Percentiles rank a stretch among this genome's conserved stretches.
Evolutionary conservation across 2,329 filamentous ascomycete species (phyloP).

Genomic region (Aspergillus ochraceoroseus): DNA sequence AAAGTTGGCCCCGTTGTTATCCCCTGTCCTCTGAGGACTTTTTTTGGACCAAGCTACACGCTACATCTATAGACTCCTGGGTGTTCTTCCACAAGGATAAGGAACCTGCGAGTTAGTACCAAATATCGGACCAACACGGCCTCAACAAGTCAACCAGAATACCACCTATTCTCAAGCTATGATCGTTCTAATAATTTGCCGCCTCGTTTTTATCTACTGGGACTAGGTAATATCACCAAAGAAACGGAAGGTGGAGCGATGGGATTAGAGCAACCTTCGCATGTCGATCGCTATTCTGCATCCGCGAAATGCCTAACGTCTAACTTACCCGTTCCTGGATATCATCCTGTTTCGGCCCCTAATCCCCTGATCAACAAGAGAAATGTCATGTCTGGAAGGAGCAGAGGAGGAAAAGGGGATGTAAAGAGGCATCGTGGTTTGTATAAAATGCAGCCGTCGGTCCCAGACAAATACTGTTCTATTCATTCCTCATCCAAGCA

Average conservation of each 20-base stretch:
- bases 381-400: slow-evolving; percentile 5
- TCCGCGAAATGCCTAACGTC: neutral
- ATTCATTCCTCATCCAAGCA: slow-evolving; percentile 19
- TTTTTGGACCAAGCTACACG: too few relatives aligned
- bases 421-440: slow-evolving; percentile 1
- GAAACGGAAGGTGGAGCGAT: neutral
- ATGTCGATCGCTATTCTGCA: slow-evolving; percentile 19
- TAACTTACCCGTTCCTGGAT: neutral
- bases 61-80: too few relatives aligned
- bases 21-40: too few relatives aligned
- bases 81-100: too few relatives aligned
- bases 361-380: slow-evolving; percentile 22
- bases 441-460: slow-evolving; percentile 24
- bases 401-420: neutral
- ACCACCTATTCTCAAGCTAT: too few relatives aligned
- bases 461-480: neutral
- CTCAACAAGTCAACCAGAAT: too few relatives aligned
- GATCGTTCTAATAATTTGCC: too few relatives aligned
- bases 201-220: too few relatives aligned
- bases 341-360: slow-evolving; percentile 12
- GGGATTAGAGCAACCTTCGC: neutral
- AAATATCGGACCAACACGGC: too few relatives aligned
- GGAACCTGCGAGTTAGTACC: too few relatives aligned
- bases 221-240: neutral
- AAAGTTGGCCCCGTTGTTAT: too few relatives aligned